Percentiles rank a stretch among this genome's conserved stretches.
Evolutionary conservation across 768 basidiomycete species (phyloP).

Genomic region (Russula foetens): DNA sequence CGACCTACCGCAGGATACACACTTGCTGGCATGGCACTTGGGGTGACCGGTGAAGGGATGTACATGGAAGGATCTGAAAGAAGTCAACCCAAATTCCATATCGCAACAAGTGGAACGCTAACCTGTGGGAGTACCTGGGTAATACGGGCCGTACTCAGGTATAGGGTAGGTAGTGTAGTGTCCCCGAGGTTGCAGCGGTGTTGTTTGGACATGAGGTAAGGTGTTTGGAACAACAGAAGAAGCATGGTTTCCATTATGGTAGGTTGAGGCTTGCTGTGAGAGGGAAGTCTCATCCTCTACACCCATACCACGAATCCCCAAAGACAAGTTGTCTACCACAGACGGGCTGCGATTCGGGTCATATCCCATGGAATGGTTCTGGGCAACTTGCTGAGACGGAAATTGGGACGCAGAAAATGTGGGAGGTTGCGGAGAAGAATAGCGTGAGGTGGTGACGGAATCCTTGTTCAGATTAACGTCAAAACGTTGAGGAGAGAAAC

Average conservation of each 20-base stretch:
- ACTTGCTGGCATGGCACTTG: conserved; percentile 34
- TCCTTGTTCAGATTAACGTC: conserved; percentile 40
- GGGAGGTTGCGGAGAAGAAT: conserved; percentile 37
- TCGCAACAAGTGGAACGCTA: conserved; percentile 37
- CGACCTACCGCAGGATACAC: conserved; percentile 39
- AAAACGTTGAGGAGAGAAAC: conserved; percentile 48
- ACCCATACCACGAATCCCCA: conserved; percentile 52
- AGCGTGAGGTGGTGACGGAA: conserved; percentile 31
- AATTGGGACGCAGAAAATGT: conserved; percentile 30
- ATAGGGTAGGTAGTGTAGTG: conserved; percentile 45
- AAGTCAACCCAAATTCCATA: conserved; percentile 43
- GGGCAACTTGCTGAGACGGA: conserved; percentile 24
- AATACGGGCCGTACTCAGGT: conserved; percentile 54
- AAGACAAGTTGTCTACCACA: conserved; percentile 41
- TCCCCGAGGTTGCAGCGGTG: conserved; percentile 37
- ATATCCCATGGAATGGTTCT: conserved; percentile 24
- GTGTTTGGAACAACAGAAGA: conserved; percentile 27
- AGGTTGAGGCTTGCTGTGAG: conserved; percentile 25
- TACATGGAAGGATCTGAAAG: conserved; percentile 45
- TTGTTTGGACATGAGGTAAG: conserved; percentile 34
- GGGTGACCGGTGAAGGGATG: conserved; percentile 37
- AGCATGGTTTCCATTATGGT: conserved; percentile 31
- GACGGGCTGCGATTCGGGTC: conserved; percentile 35
- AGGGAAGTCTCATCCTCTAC: conserved; percentile 45
- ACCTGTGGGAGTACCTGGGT: conserved; percentile 40